Evolutionary conservation across 805 yeast species (phyloP).

Genomic region (Starmera amethionina): DNA sequence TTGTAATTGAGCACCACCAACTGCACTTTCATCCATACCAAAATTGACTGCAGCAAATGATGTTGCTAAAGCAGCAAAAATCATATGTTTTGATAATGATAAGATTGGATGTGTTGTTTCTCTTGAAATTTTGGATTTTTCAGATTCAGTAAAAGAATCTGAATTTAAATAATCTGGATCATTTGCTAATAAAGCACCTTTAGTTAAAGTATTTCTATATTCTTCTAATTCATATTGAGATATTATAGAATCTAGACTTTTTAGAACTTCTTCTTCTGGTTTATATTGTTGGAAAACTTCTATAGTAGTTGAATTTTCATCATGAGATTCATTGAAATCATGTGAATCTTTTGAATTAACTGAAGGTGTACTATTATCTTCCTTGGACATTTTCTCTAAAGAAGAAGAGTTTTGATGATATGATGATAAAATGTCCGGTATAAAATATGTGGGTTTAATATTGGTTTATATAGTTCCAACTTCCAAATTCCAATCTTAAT

Average conservation of each 20-base stretch:
- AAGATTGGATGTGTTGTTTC: constrained; percentile 39
- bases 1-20: constrained; percentile 56
- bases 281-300: constrained; percentile 4
- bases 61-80: constrained; percentile 52
- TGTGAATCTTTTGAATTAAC: no score
- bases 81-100: constrained; percentile 39
- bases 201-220: constrained; percentile 27
- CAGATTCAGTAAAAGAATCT: constrained; percentile 22
- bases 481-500: no score
- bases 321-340: background rate
- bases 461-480: no score
- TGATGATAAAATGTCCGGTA: no score
- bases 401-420: no score
- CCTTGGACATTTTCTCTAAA: no score
- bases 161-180: constrained; percentile 33
- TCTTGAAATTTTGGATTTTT: constrained; percentile 23
- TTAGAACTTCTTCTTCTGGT: constrained; percentile 3
- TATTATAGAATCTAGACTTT: constrained; percentile 1
- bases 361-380: no score
- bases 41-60: constrained; percentile 48
- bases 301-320: background rate
- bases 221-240: constrained; percentile 9
- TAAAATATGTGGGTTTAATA: no score
- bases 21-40: constrained; percentile 68
- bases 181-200: constrained; percentile 52